Evolutionary conservation across 2,329 filamentous ascomycete genomes (phyloP).

Genomic region (Fusarium nematophilum): DNA sequence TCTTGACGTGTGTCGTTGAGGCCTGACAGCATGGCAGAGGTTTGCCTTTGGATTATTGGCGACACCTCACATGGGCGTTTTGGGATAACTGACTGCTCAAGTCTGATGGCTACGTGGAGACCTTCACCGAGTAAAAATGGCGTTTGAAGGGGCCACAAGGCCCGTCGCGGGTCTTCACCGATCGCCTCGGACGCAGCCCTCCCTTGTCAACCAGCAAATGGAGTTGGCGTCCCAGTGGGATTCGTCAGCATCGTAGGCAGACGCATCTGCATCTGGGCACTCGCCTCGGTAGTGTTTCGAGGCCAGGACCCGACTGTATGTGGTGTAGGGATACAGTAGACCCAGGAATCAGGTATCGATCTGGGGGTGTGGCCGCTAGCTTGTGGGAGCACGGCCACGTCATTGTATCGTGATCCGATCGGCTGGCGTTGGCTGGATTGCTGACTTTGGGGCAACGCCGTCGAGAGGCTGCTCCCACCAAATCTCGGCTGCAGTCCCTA

Average conservation of each 20-base stretch:
- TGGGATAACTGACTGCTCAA: conserved; percentile 32
- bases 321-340: conserved; percentile 25
- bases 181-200: conserved; percentile 38
- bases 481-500: conserved; percentile 36
- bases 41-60: conserved; percentile 24
- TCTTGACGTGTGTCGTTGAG: too few relatives aligned
- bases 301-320: conserved; percentile 23
- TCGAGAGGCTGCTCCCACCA: conserved; percentile 24
- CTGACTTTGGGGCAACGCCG: conserved; percentile 28
- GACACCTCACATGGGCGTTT: conserved; percentile 31
- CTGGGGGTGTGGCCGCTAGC: conserved; percentile 25
- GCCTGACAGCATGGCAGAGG: neutral
- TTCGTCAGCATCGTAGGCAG: conserved; percentile 30
- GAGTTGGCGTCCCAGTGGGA: conserved; percentile 22
- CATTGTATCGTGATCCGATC: conserved; percentile 45
- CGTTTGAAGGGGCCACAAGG: conserved; percentile 29
- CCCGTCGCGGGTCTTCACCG: conserved; percentile 37
- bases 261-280: conserved; percentile 28
- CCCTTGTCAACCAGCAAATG: conserved; percentile 31
- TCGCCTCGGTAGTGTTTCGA: conserved; percentile 33
- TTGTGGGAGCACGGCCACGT: conserved; percentile 39
- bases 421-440: conserved; percentile 31
- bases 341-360: conserved; percentile 39
- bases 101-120: conserved; percentile 17
- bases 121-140: conserved; percentile 37